Evolutionary conservation across 306 rosid genomes (phyloP).

Genomic region (Dalbergia cochinchinensis): DNA sequence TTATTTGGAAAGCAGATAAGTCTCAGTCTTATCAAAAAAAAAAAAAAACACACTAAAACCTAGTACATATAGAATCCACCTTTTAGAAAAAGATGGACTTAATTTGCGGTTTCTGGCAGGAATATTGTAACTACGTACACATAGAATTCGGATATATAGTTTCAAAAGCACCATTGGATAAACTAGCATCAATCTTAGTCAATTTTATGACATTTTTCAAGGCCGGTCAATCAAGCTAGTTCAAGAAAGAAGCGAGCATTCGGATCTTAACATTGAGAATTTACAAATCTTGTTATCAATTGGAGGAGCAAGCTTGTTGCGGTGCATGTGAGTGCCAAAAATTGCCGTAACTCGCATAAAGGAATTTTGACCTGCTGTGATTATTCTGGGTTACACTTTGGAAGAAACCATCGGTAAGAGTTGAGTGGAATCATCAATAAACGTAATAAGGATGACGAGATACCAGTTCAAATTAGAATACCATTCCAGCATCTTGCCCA

Average conservation of each 20-base stretch:
- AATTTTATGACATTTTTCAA: background rate
- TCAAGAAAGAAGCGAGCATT: conserved; percentile 10
- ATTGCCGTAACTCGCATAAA: conserved; percentile 7
- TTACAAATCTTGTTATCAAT: conserved; percentile 20
- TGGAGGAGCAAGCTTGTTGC: conserved; percentile 12
- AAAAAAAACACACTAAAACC: background rate
- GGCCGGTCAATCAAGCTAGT: background rate
- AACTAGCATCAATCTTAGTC: conserved; percentile 13
- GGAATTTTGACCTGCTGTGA: conserved; percentile 34
- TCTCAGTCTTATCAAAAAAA: too few species aligned
- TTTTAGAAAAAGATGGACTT: too few species aligned
- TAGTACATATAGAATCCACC: too few species aligned
- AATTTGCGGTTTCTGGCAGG: background rate
- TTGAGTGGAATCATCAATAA: conserved; percentile 45
- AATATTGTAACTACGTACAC: background rate
- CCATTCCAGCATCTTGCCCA: conserved; percentile 52
- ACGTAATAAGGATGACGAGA: conserved; percentile 8
- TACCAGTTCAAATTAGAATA: conserved; percentile 44
- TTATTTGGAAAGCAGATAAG: background rate
- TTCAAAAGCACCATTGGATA: background rate
- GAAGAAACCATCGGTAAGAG: conserved; percentile 52
- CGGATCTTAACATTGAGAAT: conserved; percentile 21
- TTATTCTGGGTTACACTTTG: conserved; percentile 45
- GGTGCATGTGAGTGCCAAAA: background rate
- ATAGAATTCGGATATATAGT: background rate